A percentile compares a stretch with the other conserved stretches of the same genome.
These are phyloP conservation scores for Cystobasidium tubakii DNA, from an alignment of 768 basidiomycete species.

Conservation along the genomic window DNA sequence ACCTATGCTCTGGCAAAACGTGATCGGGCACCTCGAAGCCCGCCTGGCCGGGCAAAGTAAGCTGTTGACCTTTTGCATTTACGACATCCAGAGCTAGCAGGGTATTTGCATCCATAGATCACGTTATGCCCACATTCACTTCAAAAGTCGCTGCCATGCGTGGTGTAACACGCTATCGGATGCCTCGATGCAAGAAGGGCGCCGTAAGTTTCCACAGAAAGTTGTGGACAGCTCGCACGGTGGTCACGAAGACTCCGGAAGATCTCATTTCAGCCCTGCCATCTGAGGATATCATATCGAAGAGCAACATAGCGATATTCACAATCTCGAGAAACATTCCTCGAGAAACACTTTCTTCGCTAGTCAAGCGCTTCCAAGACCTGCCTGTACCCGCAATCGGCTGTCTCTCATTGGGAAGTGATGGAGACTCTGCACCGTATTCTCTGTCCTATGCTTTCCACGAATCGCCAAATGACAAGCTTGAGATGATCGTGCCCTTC, in stretches of 20 bases:
- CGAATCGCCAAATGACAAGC: neutral
- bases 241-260: conserved; percentile 13
- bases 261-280: conserved; percentile 10
- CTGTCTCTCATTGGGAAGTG: conserved; percentile 22
- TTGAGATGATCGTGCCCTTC: conserved; percentile 33
- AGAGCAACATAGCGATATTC: conserved; percentile 26
- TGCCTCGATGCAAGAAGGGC: neutral
- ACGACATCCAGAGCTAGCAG: no score
- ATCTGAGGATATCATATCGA: neutral
- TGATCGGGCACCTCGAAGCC: neutral
- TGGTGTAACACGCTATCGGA: neutral
- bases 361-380: conserved; percentile 25
- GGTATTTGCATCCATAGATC: neutral
- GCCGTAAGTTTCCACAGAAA: neutral
- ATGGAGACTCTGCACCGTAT: conserved; percentile 5
- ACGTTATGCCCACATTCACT: neutral
- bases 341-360: neutral
- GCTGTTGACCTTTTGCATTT: no score
- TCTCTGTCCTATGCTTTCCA: conserved; percentile 25
- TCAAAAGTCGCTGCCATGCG: neutral
- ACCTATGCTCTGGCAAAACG: neutral
- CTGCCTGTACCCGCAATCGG: conserved; percentile 25
- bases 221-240: conserved; percentile 25
- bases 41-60: no score
- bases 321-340: conserved; percentile 27